Conservation (phyloP, 1,284 basidiomycete species). For the Puccinia novopanici region DNA sequence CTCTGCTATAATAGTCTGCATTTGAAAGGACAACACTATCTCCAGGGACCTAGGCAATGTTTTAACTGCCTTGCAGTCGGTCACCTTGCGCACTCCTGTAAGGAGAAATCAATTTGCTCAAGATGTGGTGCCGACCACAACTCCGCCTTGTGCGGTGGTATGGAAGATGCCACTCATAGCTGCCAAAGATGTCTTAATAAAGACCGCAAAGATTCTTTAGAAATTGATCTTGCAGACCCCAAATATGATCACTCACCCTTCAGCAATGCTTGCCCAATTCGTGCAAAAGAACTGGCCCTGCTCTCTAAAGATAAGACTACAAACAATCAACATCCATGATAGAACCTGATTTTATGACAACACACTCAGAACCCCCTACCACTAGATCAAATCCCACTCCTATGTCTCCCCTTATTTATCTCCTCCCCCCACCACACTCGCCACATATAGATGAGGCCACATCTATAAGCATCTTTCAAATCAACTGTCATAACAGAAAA, state of each 20-base stretch:
- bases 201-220: not conserved
- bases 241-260: slow-evolving; percentile 8
- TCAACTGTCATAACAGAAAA: no score
- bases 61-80: slow-evolving; percentile 10
- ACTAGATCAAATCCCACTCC: no score
- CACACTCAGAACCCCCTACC: no score
- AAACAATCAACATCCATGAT: not conserved
- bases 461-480: no score
- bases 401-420: no score
- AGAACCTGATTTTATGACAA: not conserved
- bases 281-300: not conserved
- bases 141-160: not conserved
- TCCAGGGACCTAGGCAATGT: not conserved
- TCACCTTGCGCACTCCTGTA: not conserved
- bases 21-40: not conserved
- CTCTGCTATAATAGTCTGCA: not conserved
- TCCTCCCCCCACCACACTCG: no score
- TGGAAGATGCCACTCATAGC: not conserved
- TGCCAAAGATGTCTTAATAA: not conserved
- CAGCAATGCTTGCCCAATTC: not conserved
- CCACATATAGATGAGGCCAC: no score
- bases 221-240: not conserved
- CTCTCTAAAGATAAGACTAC: not conserved
- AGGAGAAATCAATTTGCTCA: not conserved
- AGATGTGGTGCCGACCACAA: not conserved